Evolutionary conservation across 73 alveolate species (phyloP).

Genomic region (Uronychia binucleata): DNA sequence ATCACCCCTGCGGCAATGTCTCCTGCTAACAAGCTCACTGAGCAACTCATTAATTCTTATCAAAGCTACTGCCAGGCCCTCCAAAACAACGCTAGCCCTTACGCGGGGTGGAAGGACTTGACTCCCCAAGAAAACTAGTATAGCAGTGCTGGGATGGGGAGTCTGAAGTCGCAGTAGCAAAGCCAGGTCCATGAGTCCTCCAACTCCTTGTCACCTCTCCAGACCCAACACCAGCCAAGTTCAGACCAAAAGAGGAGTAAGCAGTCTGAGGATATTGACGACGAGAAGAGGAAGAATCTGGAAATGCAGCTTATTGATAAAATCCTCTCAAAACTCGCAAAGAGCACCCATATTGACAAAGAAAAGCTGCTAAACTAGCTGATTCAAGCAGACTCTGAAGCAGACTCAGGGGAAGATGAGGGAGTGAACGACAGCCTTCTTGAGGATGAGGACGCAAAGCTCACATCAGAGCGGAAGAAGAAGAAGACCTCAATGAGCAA

Average conservation of each 20-base stretch:
- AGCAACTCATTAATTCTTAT: slow-evolving; percentile 12
- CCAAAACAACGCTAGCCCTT: background rate
- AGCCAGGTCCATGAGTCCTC: no score
- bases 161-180: no score
- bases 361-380: background rate
- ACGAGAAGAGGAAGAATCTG: background rate
- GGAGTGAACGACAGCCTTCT: background rate
- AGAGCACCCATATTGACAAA: background rate
- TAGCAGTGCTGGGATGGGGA: no score
- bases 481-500: background rate
- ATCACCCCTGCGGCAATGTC: slow-evolving; percentile 37
- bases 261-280: background rate
- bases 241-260: no score
- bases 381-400: background rate
- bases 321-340: background rate
- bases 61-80: slow-evolving; percentile 1
- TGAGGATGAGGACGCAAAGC: background rate
- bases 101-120: background rate
- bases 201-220: no score
- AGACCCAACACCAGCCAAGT: no score
- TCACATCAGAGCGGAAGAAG: background rate
- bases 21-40: slow-evolving; percentile 24
- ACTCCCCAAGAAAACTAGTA: no score
- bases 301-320: background rate
- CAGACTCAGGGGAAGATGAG: background rate